phyloP scores from a whole-genome alignment of 495 filamentous ascomycete genomes.

The Annulohypoxylon bovei region DNA sequence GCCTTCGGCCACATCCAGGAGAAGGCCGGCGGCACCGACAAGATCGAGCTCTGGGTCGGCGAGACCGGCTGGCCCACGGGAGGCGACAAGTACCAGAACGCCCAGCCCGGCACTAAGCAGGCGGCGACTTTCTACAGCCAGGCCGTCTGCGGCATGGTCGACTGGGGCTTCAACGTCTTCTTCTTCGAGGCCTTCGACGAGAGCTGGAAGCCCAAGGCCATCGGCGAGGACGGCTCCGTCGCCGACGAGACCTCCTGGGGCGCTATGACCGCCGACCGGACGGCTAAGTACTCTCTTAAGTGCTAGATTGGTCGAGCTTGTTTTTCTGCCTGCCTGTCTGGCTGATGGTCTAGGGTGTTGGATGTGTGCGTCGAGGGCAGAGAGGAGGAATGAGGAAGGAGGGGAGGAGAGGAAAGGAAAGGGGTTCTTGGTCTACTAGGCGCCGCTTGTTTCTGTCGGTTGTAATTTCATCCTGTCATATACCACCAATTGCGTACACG shows the following conservation, averaged over 20 bases:
- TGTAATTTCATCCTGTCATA: constrained; percentile 34
- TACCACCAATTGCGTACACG: constrained; percentile 14
- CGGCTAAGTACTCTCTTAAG: constrained; percentile 69
- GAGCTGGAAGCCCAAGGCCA: constrained; percentile 78
- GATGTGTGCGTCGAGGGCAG: neutral
- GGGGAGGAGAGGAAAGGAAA: neutral
- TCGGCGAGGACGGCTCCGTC: constrained; percentile 73
- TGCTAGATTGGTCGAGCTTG: constrained; percentile 55
- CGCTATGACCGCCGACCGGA: constrained; percentile 70
- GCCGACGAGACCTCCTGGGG: constrained; percentile 83
- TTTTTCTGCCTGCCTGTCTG: constrained; percentile 5
- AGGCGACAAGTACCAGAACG: constrained; percentile 71
- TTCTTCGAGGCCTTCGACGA: constrained; percentile 88
- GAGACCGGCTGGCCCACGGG: constrained; percentile 72
- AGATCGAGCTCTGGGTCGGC: constrained; percentile 76
- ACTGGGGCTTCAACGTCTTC: constrained; percentile 80
- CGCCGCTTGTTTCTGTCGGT: constrained; percentile 13
- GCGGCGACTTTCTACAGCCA: constrained; percentile 71
- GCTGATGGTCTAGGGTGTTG: neutral
- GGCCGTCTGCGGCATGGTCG: constrained; percentile 75
- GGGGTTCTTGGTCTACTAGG: neutral
- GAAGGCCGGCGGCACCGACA: constrained; percentile 62
- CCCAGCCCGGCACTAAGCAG: constrained; percentile 68
- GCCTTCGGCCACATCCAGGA: constrained; percentile 75
- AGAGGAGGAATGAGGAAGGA: neutral